Evolutionary conservation across 2,329 filamentous ascomycete genomes (phyloP), one percentile per base, ranked within the genome.

Genomic region (Curvularia spicifera): DNA sequence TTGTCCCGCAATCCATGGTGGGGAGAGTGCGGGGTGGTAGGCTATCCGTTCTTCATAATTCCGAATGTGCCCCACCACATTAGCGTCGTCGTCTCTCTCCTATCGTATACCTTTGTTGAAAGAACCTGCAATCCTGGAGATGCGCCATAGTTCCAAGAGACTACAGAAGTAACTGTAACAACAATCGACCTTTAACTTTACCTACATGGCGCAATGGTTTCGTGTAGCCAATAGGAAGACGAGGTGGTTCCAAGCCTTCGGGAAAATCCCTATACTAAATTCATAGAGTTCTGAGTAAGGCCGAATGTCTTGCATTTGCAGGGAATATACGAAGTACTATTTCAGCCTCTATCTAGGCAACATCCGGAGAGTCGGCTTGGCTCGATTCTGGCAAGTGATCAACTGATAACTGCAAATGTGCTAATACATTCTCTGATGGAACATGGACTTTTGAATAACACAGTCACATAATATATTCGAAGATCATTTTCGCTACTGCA

Each of bases 1-100:
- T 58, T 53, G 33, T 59, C 53, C 63, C 61, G 63, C 51, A 39
- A 49, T 49, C 10, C 43, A 39, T 35, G 46, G 33, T 28, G 37
- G 55, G 20, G 55, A 52, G 15, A 47, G 56, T 61, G 63, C 56
- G 60, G 63, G 60, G 63, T 57, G 52, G 9, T 50, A 20, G 29
- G 33, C 33, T n/a, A 35, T 35, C 42, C 24, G 22, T 51, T 53
- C 48, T 51, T 48, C 42, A 6, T 44, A 26, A 28, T 35, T 35
- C 46, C 40, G 26, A 55, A n/a, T 31, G 20, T 6, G 22, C 42
- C 42, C 42, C 42, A 28, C 42, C 8, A 28, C 24, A 18, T 5
- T 12, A n/a, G 22, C 12, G 4, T 43, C 12, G 12, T 26, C 24
- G 9, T 31, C 40, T 43, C 12, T 44, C 15, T 44, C 42, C 15